Evolutionary conservation across 2,329 filamentous ascomycete species (phyloP), one percentile per base, ranked within the genome.

Genomic region (Colletotrichum higginsianum): DNA sequence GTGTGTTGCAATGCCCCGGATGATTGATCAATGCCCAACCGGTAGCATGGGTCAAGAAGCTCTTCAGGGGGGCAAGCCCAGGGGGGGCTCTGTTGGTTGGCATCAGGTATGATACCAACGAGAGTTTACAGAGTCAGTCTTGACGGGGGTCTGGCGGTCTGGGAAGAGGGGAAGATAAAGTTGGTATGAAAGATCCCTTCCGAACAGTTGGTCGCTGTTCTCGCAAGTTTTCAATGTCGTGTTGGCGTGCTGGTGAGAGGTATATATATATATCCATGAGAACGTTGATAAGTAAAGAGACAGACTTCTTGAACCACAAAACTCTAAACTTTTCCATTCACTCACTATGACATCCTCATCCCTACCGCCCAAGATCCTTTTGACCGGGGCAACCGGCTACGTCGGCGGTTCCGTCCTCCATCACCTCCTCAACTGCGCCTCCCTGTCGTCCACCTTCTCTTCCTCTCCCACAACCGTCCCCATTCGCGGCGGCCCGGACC

Each of bases 401-500:
- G 66, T 75, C 15, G 75, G 75, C 60, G 75, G 73, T 26, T 71
- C 75, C 1, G 68, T 73, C 18, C 74, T 75, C 23, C 61, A 75
- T 60, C 57, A 60, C 18, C 74, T 76, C 40, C 26, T 75, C 47
- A 47, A 23, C 5, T 52, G 40, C 46, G 50, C 49, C 38, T 63
- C 40, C 7, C 71, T 68, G 9, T 47, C 26, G 2, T 30, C 63
- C 35, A 64, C 52, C 11, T 21, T 74, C 35, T 57, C 61, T 12
- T 2, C 60, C n/a, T 61, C 62, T 35, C 69, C 65, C 2, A 50
- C 71, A 26, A 65, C 63, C 18, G 8, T 56, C 26, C 47, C 30
- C 40, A 23, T 75, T 46, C 69, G 70, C 40, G 73, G 66, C 52
- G 44, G 44, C 2, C 47, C 35, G 6, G 62, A 72, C 15, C 66